phyloP scores from a whole-genome alignment of 352 stramenopile genomes.

The Phytophthora kernoviae region DNA sequence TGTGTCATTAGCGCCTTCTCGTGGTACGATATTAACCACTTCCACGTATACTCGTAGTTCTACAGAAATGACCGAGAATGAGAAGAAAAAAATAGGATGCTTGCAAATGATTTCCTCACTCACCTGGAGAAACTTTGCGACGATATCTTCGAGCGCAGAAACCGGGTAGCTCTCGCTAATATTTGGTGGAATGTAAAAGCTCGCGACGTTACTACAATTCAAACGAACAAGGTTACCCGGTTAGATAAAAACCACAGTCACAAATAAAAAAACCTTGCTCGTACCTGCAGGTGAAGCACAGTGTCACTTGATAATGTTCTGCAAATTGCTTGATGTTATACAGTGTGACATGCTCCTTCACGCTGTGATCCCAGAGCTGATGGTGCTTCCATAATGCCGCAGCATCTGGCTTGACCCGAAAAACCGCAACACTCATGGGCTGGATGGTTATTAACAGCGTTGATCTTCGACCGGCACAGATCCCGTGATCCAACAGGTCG shows the following conservation, averaged over 20 bases:
- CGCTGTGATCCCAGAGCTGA: constrained; percentile 85
- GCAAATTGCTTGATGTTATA: constrained; percentile 92
- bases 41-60: constrained; percentile 85
- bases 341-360: constrained; percentile 88
- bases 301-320: constrained; percentile 86
- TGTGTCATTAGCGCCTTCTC: constrained; percentile 38
- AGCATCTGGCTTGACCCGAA: constrained; percentile 75
- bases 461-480: constrained; percentile 66
- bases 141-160: constrained; percentile 85
- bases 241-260: constrained; percentile 9
- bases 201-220: constrained; percentile 66
- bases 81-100: constrained; percentile 1
- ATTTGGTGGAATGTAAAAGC: constrained; percentile 85
- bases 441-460: constrained; percentile 77
- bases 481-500: constrained; percentile 68
- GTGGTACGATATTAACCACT: constrained; percentile 74
- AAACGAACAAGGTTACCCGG: constrained; percentile 2
- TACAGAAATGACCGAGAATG: constrained; percentile 19
- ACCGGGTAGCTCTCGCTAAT: constrained; percentile 85
- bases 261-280: neutral
- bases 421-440: constrained; percentile 56
- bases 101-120: neutral
- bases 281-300: constrained; percentile 89
- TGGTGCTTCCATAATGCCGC: constrained; percentile 75
- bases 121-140: constrained; percentile 89